Base-by-base conservation (phyloP, 768 basidiomycete genomes). In the Amylocystis lapponica region DNA sequence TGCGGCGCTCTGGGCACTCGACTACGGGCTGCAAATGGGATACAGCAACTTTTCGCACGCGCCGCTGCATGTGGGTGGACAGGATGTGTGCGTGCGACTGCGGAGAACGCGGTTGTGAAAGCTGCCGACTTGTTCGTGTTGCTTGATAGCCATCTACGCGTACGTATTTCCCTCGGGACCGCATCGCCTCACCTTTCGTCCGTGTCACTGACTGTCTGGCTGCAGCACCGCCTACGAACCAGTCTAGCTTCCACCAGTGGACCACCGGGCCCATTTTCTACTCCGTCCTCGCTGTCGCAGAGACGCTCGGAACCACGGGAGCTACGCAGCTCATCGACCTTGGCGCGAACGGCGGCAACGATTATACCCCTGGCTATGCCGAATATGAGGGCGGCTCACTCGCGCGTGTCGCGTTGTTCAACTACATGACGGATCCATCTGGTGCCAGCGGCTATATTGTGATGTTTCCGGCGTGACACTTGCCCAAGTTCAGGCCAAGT, bases 81-180 rank as follows among this genome's bases (percentile, higher is more conserved):
- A 74, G 52, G 62, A 68, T 45, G 66, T 67, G 14, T 75, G 69
- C 53, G 56, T 83, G 85, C 54, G 84, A 84, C 64, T 80, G 51
- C 30, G 66, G 64, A 5, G 47, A 53, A 5, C 55, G 55, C 43
- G 55, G 56, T 6, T 62, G 52, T 50, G 30, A 41, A 56, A 59
- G n/a, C 7, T 27, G 21, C 25, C 60, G n/a, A n/a, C n/a, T n/a
- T n/a, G n/a, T n/a, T n/a, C 41, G 12, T 23, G 7, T 5, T 12
- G 19, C 12, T 39, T 3, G 33, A 8, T 37, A 73, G 70, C 71
- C 73, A 34, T 75, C 75, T 60, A 75, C 73, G n/a, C 72, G 62
- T 63, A 32, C 36, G 59, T 49, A n/a, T 19, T 19, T 16, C 9
- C 35, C 29, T 32, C 5, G 14, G n/a, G n/a, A n/a, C n/a, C n/a